Percentiles rank a stretch among this genome's conserved stretches.
Conservation (phyloP, 1,284 basidiomycete species). For the Moniliella sp. region DNA sequence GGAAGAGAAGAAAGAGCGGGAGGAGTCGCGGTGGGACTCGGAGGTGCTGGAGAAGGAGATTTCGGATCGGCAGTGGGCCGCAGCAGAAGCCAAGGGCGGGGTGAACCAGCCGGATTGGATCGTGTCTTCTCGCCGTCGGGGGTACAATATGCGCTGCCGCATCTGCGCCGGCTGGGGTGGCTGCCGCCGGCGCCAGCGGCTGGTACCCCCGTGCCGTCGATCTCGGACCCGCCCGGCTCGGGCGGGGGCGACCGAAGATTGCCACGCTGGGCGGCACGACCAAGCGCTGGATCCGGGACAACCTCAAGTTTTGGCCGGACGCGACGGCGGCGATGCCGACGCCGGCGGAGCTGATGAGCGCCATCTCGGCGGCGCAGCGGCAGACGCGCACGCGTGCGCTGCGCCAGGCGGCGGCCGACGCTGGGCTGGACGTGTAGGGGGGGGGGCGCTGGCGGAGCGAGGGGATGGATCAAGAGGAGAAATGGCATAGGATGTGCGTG, state of each 20-base stretch:
- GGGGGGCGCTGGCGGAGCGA: too few species aligned
- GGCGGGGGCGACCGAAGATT: slow-evolving; percentile 9
- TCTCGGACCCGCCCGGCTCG: not conserved
- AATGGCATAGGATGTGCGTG: too few species aligned
- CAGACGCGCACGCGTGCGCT: too few species aligned
- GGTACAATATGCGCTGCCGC: slow-evolving; percentile 18
- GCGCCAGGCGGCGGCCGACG: too few species aligned
- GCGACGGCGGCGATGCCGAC: slow-evolving; percentile 20
- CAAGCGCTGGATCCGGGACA: slow-evolving; percentile 13
- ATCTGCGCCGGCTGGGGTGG: slow-evolving; percentile 16
- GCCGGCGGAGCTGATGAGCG: slow-evolving; percentile 18
- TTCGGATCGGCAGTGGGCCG: not conserved
- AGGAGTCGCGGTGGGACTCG: not conserved
- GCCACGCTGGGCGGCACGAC: slow-evolving; percentile 24
- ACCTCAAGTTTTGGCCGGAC: slow-evolving; percentile 9
- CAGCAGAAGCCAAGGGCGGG: slow-evolving; percentile 4
- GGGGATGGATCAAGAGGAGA: too few species aligned
- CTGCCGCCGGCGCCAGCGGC: slow-evolving; percentile 6
- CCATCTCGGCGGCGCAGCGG: too few species aligned
- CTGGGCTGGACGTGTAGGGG: too few species aligned
- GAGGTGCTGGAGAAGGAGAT: not conserved
- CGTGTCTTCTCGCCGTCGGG: slow-evolving; percentile 30
- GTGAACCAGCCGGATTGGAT: slow-evolving; percentile 17
- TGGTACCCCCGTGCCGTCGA: not conserved
- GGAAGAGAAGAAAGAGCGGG: not conserved